Evolutionary conservation across 148 eudicot genomes (phyloP).

Genomic region (Rhododendron kiyosumense): DNA sequence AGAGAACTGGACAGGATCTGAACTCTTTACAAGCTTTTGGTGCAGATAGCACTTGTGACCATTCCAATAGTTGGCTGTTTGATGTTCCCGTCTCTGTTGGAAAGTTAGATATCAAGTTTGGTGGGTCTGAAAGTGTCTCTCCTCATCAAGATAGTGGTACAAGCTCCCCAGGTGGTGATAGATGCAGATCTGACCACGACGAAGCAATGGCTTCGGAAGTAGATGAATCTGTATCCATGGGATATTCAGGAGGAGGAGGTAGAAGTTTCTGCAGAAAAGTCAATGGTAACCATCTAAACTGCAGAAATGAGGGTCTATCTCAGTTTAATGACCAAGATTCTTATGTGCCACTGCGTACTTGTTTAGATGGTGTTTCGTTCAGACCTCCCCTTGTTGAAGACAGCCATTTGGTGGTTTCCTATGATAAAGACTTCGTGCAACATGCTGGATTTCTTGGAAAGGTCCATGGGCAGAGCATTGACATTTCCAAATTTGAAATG

Average conservation of each 20-base stretch:
- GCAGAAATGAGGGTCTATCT: constrained; percentile 2
- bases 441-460: neutral
- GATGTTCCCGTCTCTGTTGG: constrained; percentile 38
- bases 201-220: constrained; percentile 13
- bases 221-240: constrained; percentile 10
- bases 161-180: constrained; percentile 26
- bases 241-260: constrained; percentile 19
- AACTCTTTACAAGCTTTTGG: constrained; percentile 23
- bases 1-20: constrained; percentile 14
- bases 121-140: constrained; percentile 23
- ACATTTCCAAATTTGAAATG: constrained; percentile 5
- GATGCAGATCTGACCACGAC: constrained; percentile 11
- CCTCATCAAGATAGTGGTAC: constrained; percentile 25
- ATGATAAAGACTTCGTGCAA: constrained; percentile 1
- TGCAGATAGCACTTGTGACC: constrained; percentile 28
- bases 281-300: constrained; percentile 4
- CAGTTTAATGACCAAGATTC: neutral
- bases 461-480: neutral
- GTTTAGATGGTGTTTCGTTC: neutral
- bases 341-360: neutral
- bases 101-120: constrained; percentile 20
- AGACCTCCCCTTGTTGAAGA: neutral
- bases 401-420: constrained; percentile 10
- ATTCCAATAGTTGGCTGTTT: constrained; percentile 25
- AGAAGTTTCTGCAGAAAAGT: constrained; percentile 9